Percentiles rank a stretch among this genome's conserved stretches.
These are phyloP conservation scores for Ascochyta koolunga DNA, from an alignment of 2,329 filamentous ascomycete genomes.

Conservation along the genomic window DNA sequence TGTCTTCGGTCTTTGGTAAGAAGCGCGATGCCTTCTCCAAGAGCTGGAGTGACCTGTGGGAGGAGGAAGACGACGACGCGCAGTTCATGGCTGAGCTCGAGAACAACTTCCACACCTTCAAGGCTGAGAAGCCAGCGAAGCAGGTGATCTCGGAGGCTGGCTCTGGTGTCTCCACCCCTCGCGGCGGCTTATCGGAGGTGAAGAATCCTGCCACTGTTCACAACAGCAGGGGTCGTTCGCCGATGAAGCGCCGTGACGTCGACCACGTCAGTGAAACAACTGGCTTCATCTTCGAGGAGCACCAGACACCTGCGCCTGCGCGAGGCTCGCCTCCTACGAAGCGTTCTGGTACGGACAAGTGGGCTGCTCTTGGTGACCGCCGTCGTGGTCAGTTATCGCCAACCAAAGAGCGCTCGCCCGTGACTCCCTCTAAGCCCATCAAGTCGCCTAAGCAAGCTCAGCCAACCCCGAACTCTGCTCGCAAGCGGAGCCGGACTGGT, in stretches of 20 bases:
- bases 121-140: conserved; percentile 45
- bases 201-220: conserved; percentile 60
- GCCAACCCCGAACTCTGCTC: conserved; percentile 41
- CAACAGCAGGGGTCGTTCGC: conserved; percentile 52
- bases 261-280: conserved; percentile 71
- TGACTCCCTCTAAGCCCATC: conserved; percentile 53
- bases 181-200: conserved; percentile 60
- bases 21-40: conserved; percentile 84
- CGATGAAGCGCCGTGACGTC: conserved; percentile 52
- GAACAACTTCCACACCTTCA: conserved; percentile 58
- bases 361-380: conserved; percentile 85
- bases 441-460: conserved; percentile 42
- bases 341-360: conserved; percentile 75
- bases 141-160: conserved; percentile 47
- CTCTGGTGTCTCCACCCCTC: conserved; percentile 56
- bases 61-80: conserved; percentile 85
- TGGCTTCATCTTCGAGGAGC: conserved; percentile 76
- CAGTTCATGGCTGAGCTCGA: conserved; percentile 63
- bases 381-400: conserved; percentile 65
- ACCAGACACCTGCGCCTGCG: too few relatives aligned
- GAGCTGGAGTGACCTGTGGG: conserved; percentile 99
- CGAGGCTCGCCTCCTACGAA: too few relatives aligned
- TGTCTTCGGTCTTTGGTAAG: conserved; percentile 80
- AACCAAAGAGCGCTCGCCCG: conserved; percentile 17
- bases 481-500: conserved; percentile 49